Evolutionary conservation across 2,329 filamentous ascomycete species (phyloP).

Genomic region (Fusarium bactridioides): DNA sequence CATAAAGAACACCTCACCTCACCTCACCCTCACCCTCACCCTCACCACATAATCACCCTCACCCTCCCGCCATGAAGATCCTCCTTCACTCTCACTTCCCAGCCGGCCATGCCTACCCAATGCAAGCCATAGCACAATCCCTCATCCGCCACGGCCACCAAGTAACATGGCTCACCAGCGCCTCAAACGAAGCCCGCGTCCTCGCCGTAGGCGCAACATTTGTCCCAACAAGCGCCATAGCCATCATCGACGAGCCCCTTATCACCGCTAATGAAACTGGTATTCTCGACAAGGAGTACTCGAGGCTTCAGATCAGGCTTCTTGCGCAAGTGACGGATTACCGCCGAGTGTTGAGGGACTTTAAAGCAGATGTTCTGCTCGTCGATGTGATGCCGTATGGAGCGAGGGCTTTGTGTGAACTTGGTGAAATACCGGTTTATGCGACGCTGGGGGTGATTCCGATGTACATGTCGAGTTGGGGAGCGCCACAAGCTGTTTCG

Average conservation of each 20-base stretch:
- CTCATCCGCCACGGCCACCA: constrained; percentile 49
- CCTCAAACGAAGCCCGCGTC: constrained; percentile 46
- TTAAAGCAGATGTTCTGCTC: constrained; percentile 45
- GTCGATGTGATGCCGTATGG: constrained; percentile 51
- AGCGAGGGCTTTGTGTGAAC: constrained; percentile 46
- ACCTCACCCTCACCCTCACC: not conserved
- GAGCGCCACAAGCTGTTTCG: constrained; percentile 44
- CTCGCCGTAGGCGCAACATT: constrained; percentile 47
- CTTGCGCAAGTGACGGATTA: constrained; percentile 49
- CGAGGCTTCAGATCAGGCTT: constrained; percentile 41
- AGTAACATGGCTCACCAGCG: constrained; percentile 49
- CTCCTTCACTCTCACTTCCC: constrained; percentile 52
- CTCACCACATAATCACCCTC: not conserved
- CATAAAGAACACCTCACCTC: not conserved
- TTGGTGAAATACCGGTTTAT: constrained; percentile 47
- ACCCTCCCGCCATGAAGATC: constrained; percentile 46
- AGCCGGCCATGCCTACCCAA: constrained; percentile 50
- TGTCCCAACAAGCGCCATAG: constrained; percentile 43
- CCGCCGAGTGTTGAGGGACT: constrained; percentile 42
- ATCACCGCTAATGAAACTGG: constrained; percentile 41
- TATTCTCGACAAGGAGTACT: constrained; percentile 43
- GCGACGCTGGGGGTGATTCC: constrained; percentile 52
- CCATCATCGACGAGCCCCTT: constrained; percentile 44
- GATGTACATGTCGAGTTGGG: constrained; percentile 45
- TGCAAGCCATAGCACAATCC: constrained; percentile 50